Percentiles rank a stretch among this genome's conserved stretches.
Conservation (phyloP, 495 filamentous ascomycete species). For the Geoglossum glabrum region DNA sequence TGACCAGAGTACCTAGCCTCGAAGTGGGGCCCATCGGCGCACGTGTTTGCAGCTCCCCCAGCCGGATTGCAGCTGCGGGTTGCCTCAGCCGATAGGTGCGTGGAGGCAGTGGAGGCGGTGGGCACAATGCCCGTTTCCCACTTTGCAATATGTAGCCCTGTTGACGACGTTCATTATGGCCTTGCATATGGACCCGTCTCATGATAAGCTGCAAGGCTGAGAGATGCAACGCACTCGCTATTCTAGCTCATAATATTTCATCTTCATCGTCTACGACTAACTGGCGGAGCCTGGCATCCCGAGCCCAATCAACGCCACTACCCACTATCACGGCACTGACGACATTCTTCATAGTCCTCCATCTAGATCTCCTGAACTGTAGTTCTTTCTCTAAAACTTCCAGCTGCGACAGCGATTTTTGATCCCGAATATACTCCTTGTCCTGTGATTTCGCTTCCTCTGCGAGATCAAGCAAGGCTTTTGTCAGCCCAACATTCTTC, state of each 20-base stretch:
- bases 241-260: conserved; percentile 13
- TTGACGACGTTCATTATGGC: neutral
- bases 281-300: conserved; percentile 43
- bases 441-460: conserved; percentile 32
- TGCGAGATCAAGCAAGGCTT: conserved; percentile 37
- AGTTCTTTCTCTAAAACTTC: conserved; percentile 33
- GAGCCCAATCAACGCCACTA: conserved; percentile 69
- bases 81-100: neutral
- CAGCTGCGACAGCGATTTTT: conserved; percentile 30
- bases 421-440: conserved; percentile 27
- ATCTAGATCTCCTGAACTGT: conserved; percentile 34
- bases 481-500: conserved; percentile 41
- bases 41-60: neutral
- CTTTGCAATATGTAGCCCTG: too few species aligned
- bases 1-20: neutral
- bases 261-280: conserved; percentile 59
- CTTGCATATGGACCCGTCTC: neutral
- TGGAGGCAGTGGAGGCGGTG: too few species aligned
- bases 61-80: neutral
- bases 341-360: conserved; percentile 56
- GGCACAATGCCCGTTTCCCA: neutral
- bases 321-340: conserved; percentile 56
- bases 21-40: neutral
- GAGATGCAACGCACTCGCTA: neutral
- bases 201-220: neutral